Conservation (phyloP, 192 early-diverging fungal species). For the Podila verticillata region DNA sequence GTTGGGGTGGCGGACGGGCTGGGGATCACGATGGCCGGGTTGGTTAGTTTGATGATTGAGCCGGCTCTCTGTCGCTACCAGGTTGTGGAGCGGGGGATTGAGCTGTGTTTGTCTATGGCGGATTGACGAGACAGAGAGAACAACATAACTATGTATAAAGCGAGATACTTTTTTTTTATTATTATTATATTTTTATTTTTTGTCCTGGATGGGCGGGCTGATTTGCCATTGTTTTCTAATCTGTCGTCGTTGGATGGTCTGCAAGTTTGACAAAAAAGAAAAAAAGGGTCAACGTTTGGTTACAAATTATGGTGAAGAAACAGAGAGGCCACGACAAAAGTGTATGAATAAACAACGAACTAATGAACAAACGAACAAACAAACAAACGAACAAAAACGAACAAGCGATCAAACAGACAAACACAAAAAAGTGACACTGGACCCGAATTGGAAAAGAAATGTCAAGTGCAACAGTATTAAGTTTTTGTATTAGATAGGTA, state of each 20-base stretch:
- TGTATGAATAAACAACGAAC: constrained; percentile 1
- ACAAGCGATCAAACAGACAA: too few species aligned
- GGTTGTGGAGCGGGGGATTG: constrained; percentile 29
- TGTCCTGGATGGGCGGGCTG: not conserved
- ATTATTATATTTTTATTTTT: not conserved
- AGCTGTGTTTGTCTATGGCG: constrained; percentile 36
- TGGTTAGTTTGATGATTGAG: constrained; percentile 51
- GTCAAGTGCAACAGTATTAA: too few species aligned
- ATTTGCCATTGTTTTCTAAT: not conserved
- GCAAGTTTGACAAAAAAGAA: not conserved
- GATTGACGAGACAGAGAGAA: not conserved
- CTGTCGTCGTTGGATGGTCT: constrained; percentile 36
- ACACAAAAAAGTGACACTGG: too few species aligned
- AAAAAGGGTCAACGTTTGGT: not conserved
- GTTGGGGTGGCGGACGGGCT: constrained; percentile 54
- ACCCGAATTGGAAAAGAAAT: too few species aligned
- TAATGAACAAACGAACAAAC: not conserved
- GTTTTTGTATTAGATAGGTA: not conserved
- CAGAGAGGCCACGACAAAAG: not conserved
- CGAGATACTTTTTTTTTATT: not conserved
- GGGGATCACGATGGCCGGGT: constrained; percentile 49
- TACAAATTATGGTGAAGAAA: not conserved
- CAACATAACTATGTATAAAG: not conserved
- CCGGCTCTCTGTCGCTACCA: constrained; percentile 45
- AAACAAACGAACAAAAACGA: too few species aligned